Base-by-base conservation (phyloP, 2,329 filamentous ascomycete species). In the Alternaria alternata region DNA sequence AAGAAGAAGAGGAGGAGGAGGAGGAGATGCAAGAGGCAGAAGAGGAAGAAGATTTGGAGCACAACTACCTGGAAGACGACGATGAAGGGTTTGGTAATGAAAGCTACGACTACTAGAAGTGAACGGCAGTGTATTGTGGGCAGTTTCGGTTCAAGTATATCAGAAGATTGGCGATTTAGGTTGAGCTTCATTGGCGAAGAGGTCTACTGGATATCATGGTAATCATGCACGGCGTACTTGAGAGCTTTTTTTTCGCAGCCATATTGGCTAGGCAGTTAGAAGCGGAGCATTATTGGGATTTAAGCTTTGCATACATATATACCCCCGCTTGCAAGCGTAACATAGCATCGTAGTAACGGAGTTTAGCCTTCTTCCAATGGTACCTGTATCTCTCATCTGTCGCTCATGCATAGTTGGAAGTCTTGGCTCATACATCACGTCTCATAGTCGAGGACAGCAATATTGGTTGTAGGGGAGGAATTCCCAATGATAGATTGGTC, bases 21-120 rank as follows among this genome's bases (percentile, higher is more conserved):
- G 75, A 77, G 32, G 72, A 75, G 24, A 72, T 78, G 28, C 73
- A 76, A 32, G 73, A 78, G 43, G 74, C 71, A 57, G 75, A 78
- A 28, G 78, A 81, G 28, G 75, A 79, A 20, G 76, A 81, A 62
- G 80, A 82, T 55, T 59, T 65, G 11, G 66, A 69, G 54, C 70
- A 76, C 51, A 76, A 80, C 51, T 80, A 81, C 24, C 71, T 79
- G 63, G 76, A 80, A 48, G 75, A 80, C 32, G 77, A 81, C 53
- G 81, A 83, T 54, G 77, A 78, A 54, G 79, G 81, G 36, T 76
- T 75, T 34, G 71, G 75, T 7, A 78, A 81, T n/a, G 78, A 82
- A 60, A 78, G 66, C 38, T 65, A 70, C 28, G 65, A 74, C 32
- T 67, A 73, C 39, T 73, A 67, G 46, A 44, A 34, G n/a, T 48